These are phyloP conservation scores for Pittosporum tobira DNA, from an alignment of 129 eudicot genomes.

Conservation along the genomic window DNA sequence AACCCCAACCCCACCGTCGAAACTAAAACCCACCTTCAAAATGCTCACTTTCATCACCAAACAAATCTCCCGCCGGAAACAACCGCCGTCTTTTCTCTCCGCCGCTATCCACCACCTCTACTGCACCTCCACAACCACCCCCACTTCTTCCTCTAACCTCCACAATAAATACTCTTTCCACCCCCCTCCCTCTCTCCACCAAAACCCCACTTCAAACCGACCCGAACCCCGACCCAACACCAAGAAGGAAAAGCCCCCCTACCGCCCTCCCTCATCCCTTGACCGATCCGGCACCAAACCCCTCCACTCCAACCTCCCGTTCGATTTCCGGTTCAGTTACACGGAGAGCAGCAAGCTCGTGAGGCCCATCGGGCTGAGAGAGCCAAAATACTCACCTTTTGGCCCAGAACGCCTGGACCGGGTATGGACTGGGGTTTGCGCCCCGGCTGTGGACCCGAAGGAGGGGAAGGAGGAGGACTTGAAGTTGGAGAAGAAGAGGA, in stretches of 20 bases:
- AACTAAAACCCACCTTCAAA: conserved; percentile 11
- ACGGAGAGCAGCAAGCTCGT: conserved; percentile 53
- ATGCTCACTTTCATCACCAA: conserved; percentile 20
- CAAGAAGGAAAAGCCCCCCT: conserved; percentile 32
- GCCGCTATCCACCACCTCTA: conserved; percentile 21
- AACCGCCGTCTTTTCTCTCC: conserved; percentile 1
- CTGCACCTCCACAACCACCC: conserved; percentile 26
- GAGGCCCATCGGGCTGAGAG: conserved; percentile 83
- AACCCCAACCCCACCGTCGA: no score
- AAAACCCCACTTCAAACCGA: conserved; percentile 19
- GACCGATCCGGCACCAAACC: conserved; percentile 29
- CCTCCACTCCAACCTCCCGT: conserved; percentile 43
- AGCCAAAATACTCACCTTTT: conserved; percentile 88
- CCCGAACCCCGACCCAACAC: conserved; percentile 20
- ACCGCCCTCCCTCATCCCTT: conserved; percentile 77
- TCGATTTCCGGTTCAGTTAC: conserved; percentile 86
- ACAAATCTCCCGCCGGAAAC: conserved; percentile 31
- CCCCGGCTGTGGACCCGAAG: conserved; percentile 66
- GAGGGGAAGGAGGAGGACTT: conserved; percentile 34
- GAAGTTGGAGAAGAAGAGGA: conserved; percentile 52
- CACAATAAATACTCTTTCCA: conserved; percentile 47
- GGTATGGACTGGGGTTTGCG: conserved; percentile 84
- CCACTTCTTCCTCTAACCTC: conserved; percentile 34
- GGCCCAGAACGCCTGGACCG: conserved; percentile 71
- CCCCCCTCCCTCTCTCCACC: conserved; percentile 53